Conservation (phyloP, 331 rosid genomes). For the Arachis monticola region DNA sequence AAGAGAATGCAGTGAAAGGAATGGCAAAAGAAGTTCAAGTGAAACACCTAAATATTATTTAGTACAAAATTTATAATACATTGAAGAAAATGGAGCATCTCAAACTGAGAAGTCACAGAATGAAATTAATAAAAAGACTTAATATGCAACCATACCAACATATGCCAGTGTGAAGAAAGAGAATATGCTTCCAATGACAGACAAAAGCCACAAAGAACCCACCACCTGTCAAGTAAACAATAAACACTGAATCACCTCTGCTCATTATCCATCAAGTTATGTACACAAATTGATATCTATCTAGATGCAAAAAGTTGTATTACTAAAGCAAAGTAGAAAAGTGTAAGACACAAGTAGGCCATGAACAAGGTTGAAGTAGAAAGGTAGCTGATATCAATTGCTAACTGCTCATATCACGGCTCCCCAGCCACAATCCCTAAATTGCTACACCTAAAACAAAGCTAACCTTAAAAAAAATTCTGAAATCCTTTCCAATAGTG, state of each 20-base stretch:
- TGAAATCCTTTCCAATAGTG: constrained; percentile 93
- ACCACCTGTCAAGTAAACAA: too few relatives aligned
- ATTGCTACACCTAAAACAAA: constrained; percentile 17
- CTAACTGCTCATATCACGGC: constrained; percentile 6
- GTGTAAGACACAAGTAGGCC: constrained; percentile 17
- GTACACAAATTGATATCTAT: constrained; percentile 8
- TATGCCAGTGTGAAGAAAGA: constrained; percentile 81
- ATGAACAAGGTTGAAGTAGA: too few relatives aligned
- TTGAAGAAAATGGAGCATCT: constrained; percentile 17
- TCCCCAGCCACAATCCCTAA: constrained; percentile 35
- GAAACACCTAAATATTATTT: constrained; percentile 17
- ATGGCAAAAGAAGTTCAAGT: constrained; percentile 11
- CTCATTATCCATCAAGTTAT: constrained; percentile 1
- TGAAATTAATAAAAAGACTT: constrained; percentile 24
- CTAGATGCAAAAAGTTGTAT: constrained; percentile 11
- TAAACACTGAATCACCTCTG: constrained; percentile 26
- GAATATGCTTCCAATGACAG: too few relatives aligned
- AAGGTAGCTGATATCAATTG: neutral
- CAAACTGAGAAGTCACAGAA: constrained; percentile 11
- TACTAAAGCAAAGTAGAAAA: constrained; percentile 12
- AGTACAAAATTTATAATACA: neutral
- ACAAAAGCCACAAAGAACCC: too few relatives aligned
- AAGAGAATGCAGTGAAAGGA: too few relatives aligned
- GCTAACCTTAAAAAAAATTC: constrained; percentile 85
- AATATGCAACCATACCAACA: constrained; percentile 59